Evolutionary conservation across 495 filamentous ascomycete genomes (phyloP).

Genomic region (Hyaloscypha bicolor): DNA sequence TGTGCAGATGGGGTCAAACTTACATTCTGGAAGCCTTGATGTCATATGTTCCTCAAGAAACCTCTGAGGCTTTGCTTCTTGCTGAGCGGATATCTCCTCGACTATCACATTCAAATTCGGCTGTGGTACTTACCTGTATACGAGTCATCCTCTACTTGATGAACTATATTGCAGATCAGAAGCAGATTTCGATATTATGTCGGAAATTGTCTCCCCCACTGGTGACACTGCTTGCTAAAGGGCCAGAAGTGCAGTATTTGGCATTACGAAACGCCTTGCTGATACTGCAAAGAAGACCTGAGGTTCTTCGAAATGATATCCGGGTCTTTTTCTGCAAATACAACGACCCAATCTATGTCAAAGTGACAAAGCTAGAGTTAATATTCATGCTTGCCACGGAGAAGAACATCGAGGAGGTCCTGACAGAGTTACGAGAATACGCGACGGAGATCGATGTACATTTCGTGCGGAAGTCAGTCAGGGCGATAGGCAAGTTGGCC

Average conservation of each 20-base stretch:
- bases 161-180: constrained; percentile 97
- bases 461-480: constrained; percentile 96
- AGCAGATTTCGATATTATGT: constrained; percentile 85
- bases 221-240: constrained; percentile 93
- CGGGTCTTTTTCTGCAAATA: constrained; percentile 99
- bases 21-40: constrained; percentile 98
- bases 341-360: constrained; percentile 99
- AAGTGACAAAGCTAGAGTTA: constrained; percentile 97
- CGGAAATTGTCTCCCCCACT: constrained; percentile 94
- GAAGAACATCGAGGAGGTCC: constrained; percentile 92
- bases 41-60: constrained; percentile 95
- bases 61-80: constrained; percentile 80
- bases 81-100: constrained; percentile 93
- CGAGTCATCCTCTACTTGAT: constrained; percentile 96
- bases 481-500: constrained; percentile 95
- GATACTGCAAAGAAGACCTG: constrained; percentile 89
- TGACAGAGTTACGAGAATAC: constrained; percentile 95
- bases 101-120: constrained; percentile 93
- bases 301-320: constrained; percentile 95
- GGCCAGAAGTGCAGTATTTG: constrained; percentile 95
- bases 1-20: constrained; percentile 92
- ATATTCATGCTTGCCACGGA: constrained; percentile 99
- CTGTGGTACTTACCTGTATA: constrained; percentile 94
- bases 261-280: constrained; percentile 92
- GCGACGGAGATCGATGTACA: constrained; percentile 98